Base-by-base conservation (phyloP, 495 filamentous ascomycete species). In the Astrocystis sublimbata region DNA sequence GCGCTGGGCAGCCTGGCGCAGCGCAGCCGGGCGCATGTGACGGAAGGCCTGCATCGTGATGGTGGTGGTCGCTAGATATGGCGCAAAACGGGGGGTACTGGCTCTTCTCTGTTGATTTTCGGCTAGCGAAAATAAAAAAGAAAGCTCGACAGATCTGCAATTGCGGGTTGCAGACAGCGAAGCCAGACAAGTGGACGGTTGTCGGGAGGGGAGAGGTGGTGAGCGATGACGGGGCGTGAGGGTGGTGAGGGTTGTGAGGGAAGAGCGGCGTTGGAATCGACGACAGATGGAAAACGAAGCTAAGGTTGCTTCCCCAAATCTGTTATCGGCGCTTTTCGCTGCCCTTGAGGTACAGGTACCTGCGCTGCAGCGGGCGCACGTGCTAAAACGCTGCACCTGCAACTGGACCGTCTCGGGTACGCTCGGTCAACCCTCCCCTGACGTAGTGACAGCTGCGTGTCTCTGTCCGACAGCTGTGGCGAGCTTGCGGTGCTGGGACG, bases 1-100 rank as follows among this genome's bases (percentile, higher is more conserved):
- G 65, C 89, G 87, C 70, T 83, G 83, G 73, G 83, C 75, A 67
- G 74, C 63, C 59, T 76, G 73, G 67, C 75, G 72, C 71, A 81
- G 58, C 62, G 72, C 69, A 70, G 75, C 69, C 58, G 80, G 75
- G 68, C 80, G 73, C 58, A 77, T 63, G 68, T 79, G 79, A 70
- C 78, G 76, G 67, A 82, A 69, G 21, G 79, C 74, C 69, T 80
- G 78, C 79, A 82, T 82, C 9, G 46, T 68, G 51, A 15, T 26
- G 38, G 52, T 40, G 19, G 50, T 21, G 43, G n/a, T n/a, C 21
- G 71, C 68, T 74, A 24, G 19, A 21, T 41, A 19, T 24, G n/a
- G 36, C 46, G 58, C 58, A 60, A 30, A 52, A 35, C n/a, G n/a
- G n/a, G n/a, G 36, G 41, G 26, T 28, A 17, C 33, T 21, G 24